Base-by-base conservation (phyloP, 2,329 filamentous ascomycete genomes). In the Colletotrichum trifolii region DNA sequence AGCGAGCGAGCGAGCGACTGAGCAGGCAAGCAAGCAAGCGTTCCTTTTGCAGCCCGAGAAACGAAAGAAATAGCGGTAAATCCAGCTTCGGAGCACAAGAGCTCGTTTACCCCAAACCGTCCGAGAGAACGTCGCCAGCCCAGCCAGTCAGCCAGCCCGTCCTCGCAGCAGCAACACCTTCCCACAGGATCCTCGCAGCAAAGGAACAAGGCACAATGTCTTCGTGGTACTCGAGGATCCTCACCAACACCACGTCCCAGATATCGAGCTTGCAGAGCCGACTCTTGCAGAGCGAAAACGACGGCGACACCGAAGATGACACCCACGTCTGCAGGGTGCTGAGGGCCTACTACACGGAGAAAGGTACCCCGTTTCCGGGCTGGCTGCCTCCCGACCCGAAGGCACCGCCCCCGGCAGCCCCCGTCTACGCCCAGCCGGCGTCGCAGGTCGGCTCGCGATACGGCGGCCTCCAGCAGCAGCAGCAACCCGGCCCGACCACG, bases 301-400 rank as follows among this genome's bases (percentile, higher is more conserved):
- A 91, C 77, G 89, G 90, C 78, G 89, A 91, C 74, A 90, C 88
- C 68, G 87, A 96, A 79, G 94, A 98, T 81, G 93, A 97, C 81
- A 96, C 94, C 3, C 94, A 98, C 81, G 91, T 98, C 73, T 96
- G 93, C 79, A 92, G 96, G 72, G 94, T 97, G 40, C 88, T 99
- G 34, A 91, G 96, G 72, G 91, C 89, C 71, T 97, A 98, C 85
- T 98, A 99, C 83, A 87, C 84, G 55, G 94, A 98, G 77, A 96
- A 96, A 74, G 92, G 91, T 70, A 89, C 90, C 25, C 84, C 89
- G 2, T 91, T 94, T 68, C 96, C 96, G 1, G 80, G 83, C 71
- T 98, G 96, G 95, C 89, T 98, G 8, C 93, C 94, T 8, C 90
- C 92, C 6, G 93, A 97, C 76, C 94, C 93, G n/a, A 95, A 93